Evolutionary conservation across 2,329 filamentous ascomycete genomes (phyloP).

Genomic region (Elsinoe arachidis): DNA sequence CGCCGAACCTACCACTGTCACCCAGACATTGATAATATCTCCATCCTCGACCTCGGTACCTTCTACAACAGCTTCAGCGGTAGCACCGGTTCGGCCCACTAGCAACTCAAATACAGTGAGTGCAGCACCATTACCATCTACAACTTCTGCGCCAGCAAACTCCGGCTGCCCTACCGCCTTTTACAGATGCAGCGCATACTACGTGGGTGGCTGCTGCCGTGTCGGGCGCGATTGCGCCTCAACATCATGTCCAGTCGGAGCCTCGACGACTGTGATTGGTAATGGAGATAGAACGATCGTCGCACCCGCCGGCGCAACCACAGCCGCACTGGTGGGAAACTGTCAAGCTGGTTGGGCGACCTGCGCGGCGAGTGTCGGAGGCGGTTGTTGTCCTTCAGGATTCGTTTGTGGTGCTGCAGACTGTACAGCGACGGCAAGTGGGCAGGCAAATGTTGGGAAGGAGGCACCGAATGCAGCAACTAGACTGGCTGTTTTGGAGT

Average conservation of each 20-base stretch:
- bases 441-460: slow-evolving; percentile 48
- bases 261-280: slow-evolving; percentile 55
- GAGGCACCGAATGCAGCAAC: slow-evolving; percentile 31
- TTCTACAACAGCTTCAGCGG: slow-evolving; percentile 20
- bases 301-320: slow-evolving; percentile 47
- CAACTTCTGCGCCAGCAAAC: slow-evolving; percentile 16
- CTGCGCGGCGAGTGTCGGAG: slow-evolving; percentile 56
- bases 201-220: slow-evolving; percentile 76
- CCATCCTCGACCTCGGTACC: slow-evolving; percentile 13
- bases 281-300: slow-evolving; percentile 62
- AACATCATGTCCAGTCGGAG: slow-evolving; percentile 61
- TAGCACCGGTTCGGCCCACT: slow-evolving; percentile 36
- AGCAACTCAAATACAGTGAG: slow-evolving; percentile 34
- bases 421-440: slow-evolving; percentile 51
- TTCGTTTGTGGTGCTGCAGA: slow-evolving; percentile 62
- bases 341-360: slow-evolving; percentile 76
- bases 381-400: slow-evolving; percentile 77
- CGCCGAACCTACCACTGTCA: slow-evolving; percentile 15
- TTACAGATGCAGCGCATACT: slow-evolving; percentile 79
- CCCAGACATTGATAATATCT: slow-evolving; percentile 13
- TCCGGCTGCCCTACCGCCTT: slow-evolving; percentile 73
- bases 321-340: slow-evolving; percentile 27
- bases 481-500: slow-evolving; percentile 24
- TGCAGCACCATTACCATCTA: slow-evolving; percentile 20
- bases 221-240: slow-evolving; percentile 77